These are phyloP conservation scores for Phaeoacremonium minimum DNA, from an alignment of 2,329 filamentous ascomycete genomes.

Conservation along the genomic window DNA sequence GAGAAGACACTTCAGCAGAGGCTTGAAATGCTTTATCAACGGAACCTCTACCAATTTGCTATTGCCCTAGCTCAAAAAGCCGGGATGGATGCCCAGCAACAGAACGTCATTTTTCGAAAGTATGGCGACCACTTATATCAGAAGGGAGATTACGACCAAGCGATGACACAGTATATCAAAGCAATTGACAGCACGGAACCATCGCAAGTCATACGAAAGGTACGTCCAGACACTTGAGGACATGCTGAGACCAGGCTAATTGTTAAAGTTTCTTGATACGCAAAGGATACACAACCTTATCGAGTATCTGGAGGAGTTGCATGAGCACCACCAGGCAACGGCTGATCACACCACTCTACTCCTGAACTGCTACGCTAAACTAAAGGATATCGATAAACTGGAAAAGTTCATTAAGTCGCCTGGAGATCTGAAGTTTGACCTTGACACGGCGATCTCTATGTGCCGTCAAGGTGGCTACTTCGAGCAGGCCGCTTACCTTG, in stretches of 20 bases:
- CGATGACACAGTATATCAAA: conserved; percentile 98
- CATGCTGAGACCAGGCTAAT: conserved; percentile 19
- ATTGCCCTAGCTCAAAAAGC: conserved; percentile 91
- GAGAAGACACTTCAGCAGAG: conserved; percentile 89
- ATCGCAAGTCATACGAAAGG: conserved; percentile 92
- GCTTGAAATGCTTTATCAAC: conserved; percentile 87
- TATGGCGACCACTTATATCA: conserved; percentile 95
- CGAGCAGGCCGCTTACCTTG: conserved; percentile 92
- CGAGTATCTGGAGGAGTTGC: conserved; percentile 92
- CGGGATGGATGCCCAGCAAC: conserved; percentile 73
- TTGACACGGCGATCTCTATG: conserved; percentile 96
- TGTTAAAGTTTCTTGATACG: conserved; percentile 77
- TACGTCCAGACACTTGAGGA: conserved; percentile 21
- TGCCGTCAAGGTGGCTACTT: conserved; percentile 95
- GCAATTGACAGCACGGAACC: conserved; percentile 96
- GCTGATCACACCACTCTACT: conserved; percentile 92
- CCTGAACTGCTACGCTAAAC: conserved; percentile 94
- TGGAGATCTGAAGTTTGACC: conserved; percentile 89
- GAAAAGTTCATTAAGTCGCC: conserved; percentile 96
- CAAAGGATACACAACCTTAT: conserved; percentile 97
- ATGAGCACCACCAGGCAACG: conserved; percentile 89
- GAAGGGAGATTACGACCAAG: conserved; percentile 91
- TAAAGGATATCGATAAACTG: conserved; percentile 94
- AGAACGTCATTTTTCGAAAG: conserved; percentile 87
- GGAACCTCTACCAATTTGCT: conserved; percentile 86